A percentile compares a stretch with the other conserved stretches of the same genome.
Evolutionary conservation across 2,329 filamentous ascomycete genomes (phyloP).

Genomic region (Ophiostoma piceae): DNA sequence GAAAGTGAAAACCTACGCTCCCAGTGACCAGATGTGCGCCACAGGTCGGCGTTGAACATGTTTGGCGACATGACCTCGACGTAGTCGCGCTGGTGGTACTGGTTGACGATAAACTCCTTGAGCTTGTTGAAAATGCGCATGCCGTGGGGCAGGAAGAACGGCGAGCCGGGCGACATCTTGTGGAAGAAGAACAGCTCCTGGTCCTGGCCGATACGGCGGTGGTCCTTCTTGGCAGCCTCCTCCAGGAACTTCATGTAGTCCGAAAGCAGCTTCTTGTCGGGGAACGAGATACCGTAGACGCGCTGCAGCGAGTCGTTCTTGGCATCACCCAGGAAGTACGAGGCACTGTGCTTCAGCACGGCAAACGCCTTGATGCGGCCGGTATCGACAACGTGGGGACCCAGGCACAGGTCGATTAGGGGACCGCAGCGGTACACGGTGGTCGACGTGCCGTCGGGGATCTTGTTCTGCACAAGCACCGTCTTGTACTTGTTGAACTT

Average conservation of each 20-base stretch:
- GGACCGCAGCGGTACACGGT: slow-evolving; percentile 94
- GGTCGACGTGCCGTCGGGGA: slow-evolving; percentile 80
- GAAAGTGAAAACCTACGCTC: slow-evolving; percentile 40
- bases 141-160: slow-evolving; percentile 89
- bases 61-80: slow-evolving; percentile 93
- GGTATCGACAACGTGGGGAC: slow-evolving; percentile 90
- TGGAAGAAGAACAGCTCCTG: slow-evolving; percentile 98
- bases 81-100: slow-evolving; percentile 92
- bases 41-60: slow-evolving; percentile 89
- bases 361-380: slow-evolving; percentile 91
- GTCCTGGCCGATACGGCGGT: slow-evolving; percentile 86
- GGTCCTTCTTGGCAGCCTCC: slow-evolving; percentile 96
- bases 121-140: slow-evolving; percentile 31
- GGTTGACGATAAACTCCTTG: slow-evolving; percentile 70
- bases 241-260: slow-evolving; percentile 94
- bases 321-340: slow-evolving; percentile 88
- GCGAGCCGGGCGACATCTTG: slow-evolving; percentile 84
- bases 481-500: slow-evolving; percentile 98
- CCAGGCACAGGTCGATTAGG: slow-evolving; percentile 90
- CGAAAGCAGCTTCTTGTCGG: slow-evolving; percentile 89
- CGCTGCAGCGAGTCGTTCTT: slow-evolving; percentile 92
- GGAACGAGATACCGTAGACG: slow-evolving; percentile 92
- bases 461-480: slow-evolving; percentile 92
- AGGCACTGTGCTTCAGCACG: slow-evolving; percentile 66
- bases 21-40: slow-evolving; percentile 96